Evolutionary conservation across 2,329 filamentous ascomycete species (phyloP), one percentile per base, ranked within the genome.

Genomic region (Curvularia lunata): DNA sequence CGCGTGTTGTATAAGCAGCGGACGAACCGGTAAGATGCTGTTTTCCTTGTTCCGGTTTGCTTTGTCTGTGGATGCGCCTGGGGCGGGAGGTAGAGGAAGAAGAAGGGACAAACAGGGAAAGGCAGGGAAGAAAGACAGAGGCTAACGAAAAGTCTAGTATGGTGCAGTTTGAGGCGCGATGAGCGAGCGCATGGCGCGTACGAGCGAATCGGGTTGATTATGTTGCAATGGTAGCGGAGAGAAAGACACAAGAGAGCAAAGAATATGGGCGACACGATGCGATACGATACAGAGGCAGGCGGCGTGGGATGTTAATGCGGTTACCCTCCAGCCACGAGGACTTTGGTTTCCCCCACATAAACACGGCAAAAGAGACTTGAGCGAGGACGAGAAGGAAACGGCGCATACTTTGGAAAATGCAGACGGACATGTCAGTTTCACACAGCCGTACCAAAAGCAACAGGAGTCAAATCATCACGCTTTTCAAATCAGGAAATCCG

Each of bases 111-210:
- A 6, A 34, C 41, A 42, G 18, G n/a, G 27, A 23, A 21, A 30
- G n/a, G n/a, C n/a, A n/a, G n/a, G n/a, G n/a, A n/a, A 30, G 25
- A 40, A 49, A 48, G 10, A 53, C 16, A 12, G 40, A 41, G 46
- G 64, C 65, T 73, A 64, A 69, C 50, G 32, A 19, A 19, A 32
- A 19, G 10, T 6, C 18, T 57, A 78, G 94, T 74, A 97, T 98
- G 93, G 93, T 98, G 50, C 95, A 99, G 81, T 98, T 99, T 73
- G 93, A 99, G 83, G 95, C 95, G 50, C 87, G 94, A 80, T 98
- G 67, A 75, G 25, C 16, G 18, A 34, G 27, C n/a, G 27, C 10
- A 12, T 30, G 10, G 28, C 4, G 25, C 25, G 19, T 6, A 16
- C 27, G 10, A 13, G 1, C n/a, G 18, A 3, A 27, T 16, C 34